Evolutionary conservation across 768 basidiomycete species (phyloP), one percentile per base, ranked within the genome.

Genomic region (Daedaleopsis nitida): DNA sequence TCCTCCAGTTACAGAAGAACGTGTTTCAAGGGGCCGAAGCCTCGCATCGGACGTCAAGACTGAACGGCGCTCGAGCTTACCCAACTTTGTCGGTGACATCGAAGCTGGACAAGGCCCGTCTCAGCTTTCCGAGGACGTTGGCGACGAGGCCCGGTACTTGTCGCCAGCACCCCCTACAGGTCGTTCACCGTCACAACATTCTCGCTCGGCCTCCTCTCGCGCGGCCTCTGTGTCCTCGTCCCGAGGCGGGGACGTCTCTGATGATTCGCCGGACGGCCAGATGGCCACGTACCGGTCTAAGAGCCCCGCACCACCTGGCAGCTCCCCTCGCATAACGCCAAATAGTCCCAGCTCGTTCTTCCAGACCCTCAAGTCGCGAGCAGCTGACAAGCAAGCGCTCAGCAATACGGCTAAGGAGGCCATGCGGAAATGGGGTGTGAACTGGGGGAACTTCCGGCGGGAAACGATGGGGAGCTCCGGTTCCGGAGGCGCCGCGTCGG

Each of bases 371-470:
- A 91, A 89, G 70, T 85, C 91, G 7, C 88, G 88, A 45, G 85
- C 87, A 0, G 77, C 75, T 3, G 95, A 96, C 73, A 96, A 94
- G 70, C 90, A 95, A 72, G 91, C 91, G 8, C 76, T 96, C 47
- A 88, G 86, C 64, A 88, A 91, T 66, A 86, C 90, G 0, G 92
- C 94, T 13, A 91, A 89, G 71, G 96, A 97, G 69, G 83, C 91
- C 10, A 88, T 97, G 81, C 86, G 89, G 60, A 96, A 96, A 71
- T 96, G 94, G 94, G 88, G 94, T 23, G 87, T 86, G 27, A 92
- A 86, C 59, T 95, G 92, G 89, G 78, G 83, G 49, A 80, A 80
- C 13, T 68, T 86, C 72, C 86, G 81, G 75, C 87, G 84, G 72
- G 85, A 87, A 58, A 72, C 52, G 43, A 43, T 52, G 23, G 21